These are phyloP conservation scores for Stipa capillata DNA, from an alignment of 176 grass and related monocot genomes.

Conservation along the genomic window DNA sequence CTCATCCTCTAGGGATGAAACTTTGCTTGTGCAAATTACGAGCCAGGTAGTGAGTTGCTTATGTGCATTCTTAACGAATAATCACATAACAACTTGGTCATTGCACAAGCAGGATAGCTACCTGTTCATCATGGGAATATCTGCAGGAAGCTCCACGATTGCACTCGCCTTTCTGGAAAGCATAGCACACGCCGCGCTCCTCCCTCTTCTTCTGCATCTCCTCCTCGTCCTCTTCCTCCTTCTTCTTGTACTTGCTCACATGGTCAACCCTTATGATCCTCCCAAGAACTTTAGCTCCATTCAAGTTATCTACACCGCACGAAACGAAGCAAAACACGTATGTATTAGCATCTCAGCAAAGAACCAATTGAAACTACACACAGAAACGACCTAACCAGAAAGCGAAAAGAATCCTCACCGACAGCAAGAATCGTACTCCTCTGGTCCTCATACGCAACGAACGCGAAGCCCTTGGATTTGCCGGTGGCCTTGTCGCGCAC, in stretches of 20 bases:
- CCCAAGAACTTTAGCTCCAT: constrained; percentile 84
- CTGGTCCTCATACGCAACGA: constrained; percentile 90
- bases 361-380: neutral
- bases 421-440: constrained; percentile 85
- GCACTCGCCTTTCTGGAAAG: constrained; percentile 94
- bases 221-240: constrained; percentile 85
- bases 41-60: neutral
- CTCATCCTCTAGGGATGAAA: neutral
- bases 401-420: constrained; percentile 20
- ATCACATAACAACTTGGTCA: neutral
- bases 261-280: constrained; percentile 87
- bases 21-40: neutral
- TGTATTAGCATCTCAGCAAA: neutral
- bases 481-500: constrained; percentile 87
- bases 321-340: neutral
- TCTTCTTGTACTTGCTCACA: constrained; percentile 90
- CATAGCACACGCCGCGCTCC: constrained; percentile 79
- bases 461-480: constrained; percentile 84
- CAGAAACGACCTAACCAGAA: neutral
- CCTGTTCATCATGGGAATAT: constrained; percentile 87
- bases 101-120: constrained; percentile 1
- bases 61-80: neutral
- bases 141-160: constrained; percentile 73
- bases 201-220: constrained; percentile 66
- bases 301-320: constrained; percentile 59